A percentile compares a stretch with the other conserved stretches of the same genome.
Evolutionary conservation across 441 rosid genomes (phyloP).

Genomic region (Mallotus japonicus): DNA sequence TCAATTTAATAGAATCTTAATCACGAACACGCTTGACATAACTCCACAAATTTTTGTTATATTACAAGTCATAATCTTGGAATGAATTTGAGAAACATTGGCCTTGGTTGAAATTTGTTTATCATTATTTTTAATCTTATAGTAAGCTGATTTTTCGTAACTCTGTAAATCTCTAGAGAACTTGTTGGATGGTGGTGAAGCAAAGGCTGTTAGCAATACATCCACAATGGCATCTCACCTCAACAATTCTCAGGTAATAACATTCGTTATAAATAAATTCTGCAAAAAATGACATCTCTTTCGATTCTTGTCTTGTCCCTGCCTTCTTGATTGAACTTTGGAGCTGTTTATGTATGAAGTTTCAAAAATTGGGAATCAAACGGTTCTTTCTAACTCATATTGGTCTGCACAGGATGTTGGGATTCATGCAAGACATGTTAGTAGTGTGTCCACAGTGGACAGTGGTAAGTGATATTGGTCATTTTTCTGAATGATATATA

Average conservation of each 20-base stretch:
- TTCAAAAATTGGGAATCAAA: slow-evolving; percentile 13
- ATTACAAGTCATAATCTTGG: not conserved
- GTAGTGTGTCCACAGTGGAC: slow-evolving; percentile 82
- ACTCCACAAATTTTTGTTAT: too few relatives aligned
- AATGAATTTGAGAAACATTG: not conserved
- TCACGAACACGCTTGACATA: too few relatives aligned
- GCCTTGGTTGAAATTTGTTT: not conserved
- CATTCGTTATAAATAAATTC: too few relatives aligned
- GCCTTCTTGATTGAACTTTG: not conserved
- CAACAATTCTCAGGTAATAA: slow-evolving; percentile 49
- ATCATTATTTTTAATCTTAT: not conserved
- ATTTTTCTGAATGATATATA: not conserved
- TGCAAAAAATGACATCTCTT: too few relatives aligned
- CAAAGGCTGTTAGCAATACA: slow-evolving; percentile 39
- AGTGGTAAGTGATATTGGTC: slow-evolving; percentile 55
- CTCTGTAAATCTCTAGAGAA: slow-evolving; percentile 42
- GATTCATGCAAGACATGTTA: slow-evolving; percentile 87
- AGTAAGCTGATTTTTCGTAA: not conserved
- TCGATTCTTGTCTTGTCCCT: not conserved
- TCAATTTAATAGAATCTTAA: too few relatives aligned
- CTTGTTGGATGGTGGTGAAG: slow-evolving; percentile 51
- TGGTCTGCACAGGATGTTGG: slow-evolving; percentile 61
- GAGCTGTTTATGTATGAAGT: not conserved
- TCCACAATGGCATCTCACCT: slow-evolving; percentile 50
- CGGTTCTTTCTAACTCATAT: slow-evolving; percentile 19